Percentiles rank a stretch among this genome's conserved stretches.
Conservation (phyloP, 192 early-diverging fungal genomes). For the Irineochytrium annulatum region DNA sequence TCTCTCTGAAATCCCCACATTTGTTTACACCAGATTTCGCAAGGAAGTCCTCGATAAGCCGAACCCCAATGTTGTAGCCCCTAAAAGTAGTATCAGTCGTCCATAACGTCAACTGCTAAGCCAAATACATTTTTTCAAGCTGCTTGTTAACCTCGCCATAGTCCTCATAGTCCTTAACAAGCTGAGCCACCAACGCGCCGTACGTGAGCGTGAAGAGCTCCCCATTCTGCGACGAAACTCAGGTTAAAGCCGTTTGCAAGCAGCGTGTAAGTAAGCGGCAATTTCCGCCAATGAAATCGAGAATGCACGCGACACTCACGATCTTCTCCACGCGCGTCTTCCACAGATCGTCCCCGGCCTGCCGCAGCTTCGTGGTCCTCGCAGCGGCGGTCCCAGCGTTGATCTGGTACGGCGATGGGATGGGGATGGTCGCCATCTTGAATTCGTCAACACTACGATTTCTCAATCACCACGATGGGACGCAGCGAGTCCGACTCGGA, state of each 20-base stretch:
- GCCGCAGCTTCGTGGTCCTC: not conserved
- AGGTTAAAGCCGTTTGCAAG: not conserved
- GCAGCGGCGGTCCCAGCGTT: not conserved
- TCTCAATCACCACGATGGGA: too few relatives aligned
- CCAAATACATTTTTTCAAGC: slow-evolving; percentile 89
- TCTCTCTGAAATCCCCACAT: slow-evolving; percentile 85
- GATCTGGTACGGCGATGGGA: not conserved
- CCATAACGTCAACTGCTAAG: not conserved
- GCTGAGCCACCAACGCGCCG: slow-evolving; percentile 91
- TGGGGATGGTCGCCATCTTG: not conserved
- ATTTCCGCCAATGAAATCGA: not conserved
- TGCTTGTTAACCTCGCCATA: slow-evolving; percentile 91
- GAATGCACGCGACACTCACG: slow-evolving; percentile 44
- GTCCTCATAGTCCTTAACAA: slow-evolving; percentile 91
- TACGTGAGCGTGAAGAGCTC: slow-evolving; percentile 98
- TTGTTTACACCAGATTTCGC: slow-evolving; percentile 73
- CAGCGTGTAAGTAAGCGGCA: not conserved
- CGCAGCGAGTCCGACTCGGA: too few relatives aligned
- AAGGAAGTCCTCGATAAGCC: slow-evolving; percentile 94
- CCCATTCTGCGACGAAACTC: slow-evolving; percentile 53
- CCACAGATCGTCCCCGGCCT: slow-evolving; percentile 88
- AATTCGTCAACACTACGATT: not conserved
- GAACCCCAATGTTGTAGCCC: slow-evolving; percentile 96
- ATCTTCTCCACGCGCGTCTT: slow-evolving; percentile 93
- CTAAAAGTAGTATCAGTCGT: slow-evolving; percentile 33